Base-by-base conservation (phyloP, 495 filamentous ascomycete genomes). In the Hypoxylon fragiforme region DNA sequence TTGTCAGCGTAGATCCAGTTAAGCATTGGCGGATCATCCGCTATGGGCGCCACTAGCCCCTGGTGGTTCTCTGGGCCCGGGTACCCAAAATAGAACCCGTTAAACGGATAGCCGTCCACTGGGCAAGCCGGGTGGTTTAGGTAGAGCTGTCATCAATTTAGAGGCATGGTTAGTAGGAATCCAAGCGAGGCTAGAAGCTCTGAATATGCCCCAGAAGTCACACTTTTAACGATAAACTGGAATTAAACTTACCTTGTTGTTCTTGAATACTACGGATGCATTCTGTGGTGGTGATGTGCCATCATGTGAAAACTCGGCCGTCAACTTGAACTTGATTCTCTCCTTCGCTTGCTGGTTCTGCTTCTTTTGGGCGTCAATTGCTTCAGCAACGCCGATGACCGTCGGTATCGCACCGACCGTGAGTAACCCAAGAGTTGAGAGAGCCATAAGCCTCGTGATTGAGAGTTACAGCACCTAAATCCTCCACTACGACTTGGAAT, bases 1-100 rank as follows among this genome's bases (percentile, higher is more conserved):
- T 77, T 74, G 69, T 84, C 80, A 50, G 81, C 76, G 48, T 80
- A 86, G 8, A 86, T 78, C 83, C 83, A 86, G 70, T 85, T 82
- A 20, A 86, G 75, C 73, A 80, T 76, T 13, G 83, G 83, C 3
- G 82, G 81, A 50, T 82, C 78, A 44, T 82, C 81, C 0, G 69
- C 67, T 57, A 84, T 80, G 36, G 77, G 77, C 24, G 80, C 78
- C 48, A 86, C 82, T 45, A 84, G 67, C 3, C 81, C 82, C 47
- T 77, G 74, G 63, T 77, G 80, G 38, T 76, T 66, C 38, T 74
- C 74, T n/a, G 79, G 76, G 13, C 72, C 69, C 15, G 83, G 83
- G 59, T 83, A 84, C 7, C 73, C 74, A 56, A 84, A 81, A 66
- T 80, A 84, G 60, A 80, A 85, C 9, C 82, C 82, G 53, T 76